Percentiles rank a stretch among this genome's conserved stretches.
Evolutionary conservation across 2,329 filamentous ascomycete genomes (phyloP).

Genomic region (Verticillium zaregamsianum): DNA sequence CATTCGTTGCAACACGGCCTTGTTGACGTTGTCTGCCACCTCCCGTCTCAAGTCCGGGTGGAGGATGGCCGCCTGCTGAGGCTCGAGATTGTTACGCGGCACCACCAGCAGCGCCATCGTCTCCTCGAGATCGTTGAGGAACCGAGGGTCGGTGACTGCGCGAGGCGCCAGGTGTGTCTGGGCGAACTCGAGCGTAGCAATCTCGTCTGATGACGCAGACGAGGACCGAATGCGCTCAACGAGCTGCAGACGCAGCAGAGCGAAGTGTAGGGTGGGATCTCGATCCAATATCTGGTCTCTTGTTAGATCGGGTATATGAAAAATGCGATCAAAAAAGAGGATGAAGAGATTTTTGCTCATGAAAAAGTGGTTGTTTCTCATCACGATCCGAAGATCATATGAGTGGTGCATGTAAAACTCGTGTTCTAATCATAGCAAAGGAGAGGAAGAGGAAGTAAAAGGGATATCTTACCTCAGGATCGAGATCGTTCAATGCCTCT

Average conservation of each 20-base stretch:
- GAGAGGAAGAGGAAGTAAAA: conserved; percentile 7
- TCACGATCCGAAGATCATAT: conserved; percentile 85
- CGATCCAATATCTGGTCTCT: conserved; percentile 75
- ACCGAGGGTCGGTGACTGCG: conserved; percentile 75
- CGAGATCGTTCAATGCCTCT: conserved; percentile 80
- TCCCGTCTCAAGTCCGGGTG: conserved; percentile 74
- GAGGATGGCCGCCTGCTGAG: conserved; percentile 70
- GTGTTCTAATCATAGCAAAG: conserved; percentile 82
- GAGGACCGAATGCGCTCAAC: conserved; percentile 86
- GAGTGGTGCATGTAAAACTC: conserved; percentile 99
- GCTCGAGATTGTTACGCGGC: conserved; percentile 71
- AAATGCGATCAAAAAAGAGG: conserved; percentile 2
- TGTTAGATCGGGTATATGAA: conserved; percentile 19
- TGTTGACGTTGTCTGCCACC: conserved; percentile 86
- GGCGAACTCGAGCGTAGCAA: conserved; percentile 78
- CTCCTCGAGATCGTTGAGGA: conserved; percentile 81
- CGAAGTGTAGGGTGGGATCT: conserved; percentile 81
- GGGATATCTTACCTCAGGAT: conserved; percentile 72
- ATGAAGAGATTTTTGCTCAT: conserved; percentile 23
- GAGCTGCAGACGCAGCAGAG: conserved; percentile 82
- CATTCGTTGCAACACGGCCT: conserved; percentile 74
- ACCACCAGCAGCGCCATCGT: conserved; percentile 94
- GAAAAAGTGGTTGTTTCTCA: conserved; percentile 72
- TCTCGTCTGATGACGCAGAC: conserved; percentile 68
- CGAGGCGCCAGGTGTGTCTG: conserved; percentile 82